Conservation (phyloP, 2,329 filamentous ascomycete genomes). For the Phaeosphaeria sp. region DNA sequence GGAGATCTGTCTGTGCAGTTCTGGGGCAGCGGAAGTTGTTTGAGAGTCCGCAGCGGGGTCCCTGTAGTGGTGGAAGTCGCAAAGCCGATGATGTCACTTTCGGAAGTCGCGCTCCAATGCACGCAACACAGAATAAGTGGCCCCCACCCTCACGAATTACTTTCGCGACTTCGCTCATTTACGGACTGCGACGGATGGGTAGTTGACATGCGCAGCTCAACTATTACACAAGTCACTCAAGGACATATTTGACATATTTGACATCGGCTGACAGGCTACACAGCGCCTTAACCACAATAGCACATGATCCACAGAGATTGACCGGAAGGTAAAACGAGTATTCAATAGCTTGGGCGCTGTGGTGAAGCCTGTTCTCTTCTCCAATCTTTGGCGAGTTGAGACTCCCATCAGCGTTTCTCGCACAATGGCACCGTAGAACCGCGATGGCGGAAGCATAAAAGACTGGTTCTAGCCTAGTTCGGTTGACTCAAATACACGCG, state of each 20-base stretch:
- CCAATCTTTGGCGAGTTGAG: background rate
- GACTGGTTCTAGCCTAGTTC: background rate
- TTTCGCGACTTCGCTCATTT: background rate
- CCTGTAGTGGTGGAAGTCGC: constrained; percentile 10
- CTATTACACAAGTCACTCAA: background rate
- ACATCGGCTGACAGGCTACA: background rate
- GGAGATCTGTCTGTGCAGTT: constrained; percentile 14
- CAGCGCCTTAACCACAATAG: background rate
- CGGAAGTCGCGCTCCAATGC: constrained; percentile 19
- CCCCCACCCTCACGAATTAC: background rate
- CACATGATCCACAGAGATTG: background rate
- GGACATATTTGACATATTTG: too few relatives aligned
- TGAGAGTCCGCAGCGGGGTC: constrained; percentile 20
- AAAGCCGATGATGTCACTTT: constrained; percentile 31
- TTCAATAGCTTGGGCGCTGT: background rate
- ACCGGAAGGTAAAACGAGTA: background rate
- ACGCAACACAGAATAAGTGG: background rate
- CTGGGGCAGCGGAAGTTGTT: constrained; percentile 25
- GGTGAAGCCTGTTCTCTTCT: background rate
- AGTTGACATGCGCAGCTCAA: background rate
- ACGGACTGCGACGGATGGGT: background rate
- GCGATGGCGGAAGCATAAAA: background rate
- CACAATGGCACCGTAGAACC: background rate
- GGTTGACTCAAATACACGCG: background rate
- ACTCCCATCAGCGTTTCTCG: background rate